phyloP scores from a whole-genome alignment of 2,329 filamentous ascomycete species.

The Alternaria panax region DNA sequence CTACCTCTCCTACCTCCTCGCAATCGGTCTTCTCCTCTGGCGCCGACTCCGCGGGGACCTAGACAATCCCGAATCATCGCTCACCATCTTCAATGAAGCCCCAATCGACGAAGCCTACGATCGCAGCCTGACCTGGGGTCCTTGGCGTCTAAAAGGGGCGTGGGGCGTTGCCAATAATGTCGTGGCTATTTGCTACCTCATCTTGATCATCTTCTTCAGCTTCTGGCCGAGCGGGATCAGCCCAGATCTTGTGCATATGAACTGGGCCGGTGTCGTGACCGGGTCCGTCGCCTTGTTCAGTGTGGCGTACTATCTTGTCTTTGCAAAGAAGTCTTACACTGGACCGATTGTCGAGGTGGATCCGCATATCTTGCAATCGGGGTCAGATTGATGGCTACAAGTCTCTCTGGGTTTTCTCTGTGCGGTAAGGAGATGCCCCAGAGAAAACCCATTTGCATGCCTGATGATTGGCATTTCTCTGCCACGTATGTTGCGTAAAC shows the following conservation, averaged over 20 bases:
- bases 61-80: constrained; percentile 26
- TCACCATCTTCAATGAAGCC: constrained; percentile 33
- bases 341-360: constrained; percentile 46
- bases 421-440: too few relatives aligned
- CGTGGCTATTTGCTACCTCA: constrained; percentile 42
- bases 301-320: constrained; percentile 41
- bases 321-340: constrained; percentile 40
- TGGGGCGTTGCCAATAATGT: constrained; percentile 43
- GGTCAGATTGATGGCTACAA: neutral
- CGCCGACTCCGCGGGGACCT: constrained; percentile 46
- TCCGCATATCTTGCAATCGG: constrained; percentile 26
- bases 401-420: neutral
- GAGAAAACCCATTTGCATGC: neutral
- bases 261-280: constrained; percentile 46
- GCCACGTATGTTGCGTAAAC: neutral
- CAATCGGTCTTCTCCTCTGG: constrained; percentile 45
- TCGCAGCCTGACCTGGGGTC: constrained; percentile 41
- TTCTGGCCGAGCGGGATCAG: constrained; percentile 42
- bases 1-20: constrained; percentile 47
- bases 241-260: constrained; percentile 35
- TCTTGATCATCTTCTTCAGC: constrained; percentile 46
- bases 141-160: constrained; percentile 43
- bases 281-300: constrained; percentile 40
- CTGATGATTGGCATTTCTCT: neutral
- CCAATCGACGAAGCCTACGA: constrained; percentile 31